Conservation (phyloP, 2,329 filamentous ascomycete genomes). For the Aspergillus neotritici region DNA sequence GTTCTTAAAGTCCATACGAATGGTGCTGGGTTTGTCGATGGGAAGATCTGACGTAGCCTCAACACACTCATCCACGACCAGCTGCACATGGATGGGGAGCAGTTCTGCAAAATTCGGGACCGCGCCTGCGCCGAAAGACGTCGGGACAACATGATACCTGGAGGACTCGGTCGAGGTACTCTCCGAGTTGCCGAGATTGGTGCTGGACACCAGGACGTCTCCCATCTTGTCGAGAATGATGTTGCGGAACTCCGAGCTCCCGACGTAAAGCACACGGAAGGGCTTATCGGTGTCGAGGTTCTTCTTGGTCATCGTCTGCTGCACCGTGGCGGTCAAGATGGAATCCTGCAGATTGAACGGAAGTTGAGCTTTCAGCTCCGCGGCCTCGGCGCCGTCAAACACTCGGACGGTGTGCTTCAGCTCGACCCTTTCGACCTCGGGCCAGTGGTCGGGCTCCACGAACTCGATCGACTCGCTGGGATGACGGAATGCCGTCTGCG, state of each 20-base stretch:
- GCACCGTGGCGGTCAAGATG: slow-evolving; percentile 36
- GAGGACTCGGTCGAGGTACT: slow-evolving; percentile 37
- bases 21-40: slow-evolving; percentile 24
- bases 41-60: slow-evolving; percentile 26
- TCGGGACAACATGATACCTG: slow-evolving; percentile 45
- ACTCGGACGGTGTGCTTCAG: slow-evolving; percentile 39
- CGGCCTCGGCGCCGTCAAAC: slow-evolving; percentile 27
- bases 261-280: slow-evolving; percentile 42
- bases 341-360: slow-evolving; percentile 24
- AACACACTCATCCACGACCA: slow-evolving; percentile 45
- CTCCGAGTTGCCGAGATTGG: slow-evolving; percentile 24
- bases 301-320: slow-evolving; percentile 41
- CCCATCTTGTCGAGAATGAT: slow-evolving; percentile 45
- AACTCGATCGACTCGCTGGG: slow-evolving; percentile 39
- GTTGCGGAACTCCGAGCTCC: slow-evolving; percentile 34
- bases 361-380: slow-evolving; percentile 24
- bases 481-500: slow-evolving; percentile 28
- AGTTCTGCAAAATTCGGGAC: slow-evolving; percentile 45
- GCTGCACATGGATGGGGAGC: slow-evolving; percentile 43
- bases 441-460: slow-evolving; percentile 37
- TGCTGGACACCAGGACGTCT: slow-evolving; percentile 42
- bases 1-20: slow-evolving; percentile 37
- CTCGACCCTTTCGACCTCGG: slow-evolving; percentile 35
- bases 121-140: slow-evolving; percentile 42
- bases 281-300: slow-evolving; percentile 38